These are phyloP conservation scores for Senna siamea DNA, from an alignment of 306 rosid genomes.

Conservation along the genomic window DNA sequence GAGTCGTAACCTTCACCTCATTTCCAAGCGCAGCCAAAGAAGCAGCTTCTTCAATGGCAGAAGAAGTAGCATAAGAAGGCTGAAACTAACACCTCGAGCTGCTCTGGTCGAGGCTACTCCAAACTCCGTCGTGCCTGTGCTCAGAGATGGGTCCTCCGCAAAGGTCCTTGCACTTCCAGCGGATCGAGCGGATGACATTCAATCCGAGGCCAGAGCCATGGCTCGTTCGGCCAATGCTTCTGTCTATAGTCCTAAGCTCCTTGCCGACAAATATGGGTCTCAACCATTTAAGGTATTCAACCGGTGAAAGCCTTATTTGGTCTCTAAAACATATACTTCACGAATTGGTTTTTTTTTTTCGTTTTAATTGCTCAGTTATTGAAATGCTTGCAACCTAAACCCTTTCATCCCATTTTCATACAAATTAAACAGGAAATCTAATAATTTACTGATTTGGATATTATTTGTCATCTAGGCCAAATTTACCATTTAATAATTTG, in stretches of 20 bases:
- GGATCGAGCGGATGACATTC: slow-evolving; percentile 65
- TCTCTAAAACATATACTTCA: no score
- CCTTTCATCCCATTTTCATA: no score
- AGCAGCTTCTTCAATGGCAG: slow-evolving; percentile 35
- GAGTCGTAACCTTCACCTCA: slow-evolving; percentile 31
- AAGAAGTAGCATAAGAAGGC: slow-evolving; percentile 28
- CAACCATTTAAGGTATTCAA: slow-evolving; percentile 55
- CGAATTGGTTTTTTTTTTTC: no score
- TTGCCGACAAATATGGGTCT: slow-evolving; percentile 63
- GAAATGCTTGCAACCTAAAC: no score
- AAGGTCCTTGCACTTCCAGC: slow-evolving; percentile 40
- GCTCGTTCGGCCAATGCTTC: slow-evolving; percentile 68
- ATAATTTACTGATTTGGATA: background rate
- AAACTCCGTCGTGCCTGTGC: slow-evolving; percentile 33
- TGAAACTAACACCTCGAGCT: slow-evolving; percentile 36
- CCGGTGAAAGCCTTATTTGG: background rate
- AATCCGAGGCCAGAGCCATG: slow-evolving; percentile 82
- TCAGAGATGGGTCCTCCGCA: slow-evolving; percentile 34
- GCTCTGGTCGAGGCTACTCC: slow-evolving; percentile 62
- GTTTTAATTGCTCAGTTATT: no score
- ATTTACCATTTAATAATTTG: background rate
- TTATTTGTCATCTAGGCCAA: no score
- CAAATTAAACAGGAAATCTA: no score
- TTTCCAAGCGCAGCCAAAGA: slow-evolving; percentile 17
- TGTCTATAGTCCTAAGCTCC: slow-evolving; percentile 63